These are phyloP conservation scores for Lachnellula subtilissima DNA, from an alignment of 2,329 filamentous ascomycete genomes.

Conservation along the genomic window DNA sequence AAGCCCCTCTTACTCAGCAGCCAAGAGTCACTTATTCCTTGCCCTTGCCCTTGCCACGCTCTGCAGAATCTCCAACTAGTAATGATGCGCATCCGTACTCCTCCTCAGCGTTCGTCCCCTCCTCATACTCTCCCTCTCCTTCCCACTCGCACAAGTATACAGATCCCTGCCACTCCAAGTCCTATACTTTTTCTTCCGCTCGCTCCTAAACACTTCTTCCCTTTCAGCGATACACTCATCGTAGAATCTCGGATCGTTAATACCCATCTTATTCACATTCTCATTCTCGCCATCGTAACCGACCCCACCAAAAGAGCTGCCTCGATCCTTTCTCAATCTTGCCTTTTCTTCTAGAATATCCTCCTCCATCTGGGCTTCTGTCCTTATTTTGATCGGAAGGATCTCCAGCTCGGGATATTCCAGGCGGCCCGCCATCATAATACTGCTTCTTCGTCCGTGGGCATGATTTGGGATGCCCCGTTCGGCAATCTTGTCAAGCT, in stretches of 20 bases:
- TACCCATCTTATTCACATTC: neutral
- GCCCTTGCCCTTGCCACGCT: neutral
- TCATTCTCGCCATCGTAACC: neutral
- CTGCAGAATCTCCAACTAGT: neutral
- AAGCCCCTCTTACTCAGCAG: neutral
- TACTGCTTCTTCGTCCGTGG: constrained; percentile 22
- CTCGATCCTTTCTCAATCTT: constrained; percentile 7
- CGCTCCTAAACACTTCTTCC: neutral
- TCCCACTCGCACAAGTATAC: neutral
- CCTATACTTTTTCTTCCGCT: constrained; percentile 17
- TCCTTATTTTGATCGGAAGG: constrained; percentile 17
- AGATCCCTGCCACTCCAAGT: constrained; percentile 27
- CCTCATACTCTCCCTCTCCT: neutral
- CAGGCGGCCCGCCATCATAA: constrained; percentile 19
- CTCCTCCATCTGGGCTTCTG: constrained; percentile 8
- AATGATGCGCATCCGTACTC: neutral
- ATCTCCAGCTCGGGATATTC: constrained; percentile 29
- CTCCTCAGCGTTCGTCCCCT: neutral
- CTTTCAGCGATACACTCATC: neutral
- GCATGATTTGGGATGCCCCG: constrained; percentile 6
- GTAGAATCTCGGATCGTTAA: neutral
- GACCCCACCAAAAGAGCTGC: neutral
- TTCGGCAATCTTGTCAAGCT: constrained; percentile 13
- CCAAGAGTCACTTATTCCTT: neutral
- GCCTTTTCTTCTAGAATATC: constrained; percentile 4